phyloP scores from a whole-genome alignment of 2,329 filamentous ascomycete genomes.

The Fusarium equiseti region DNA sequence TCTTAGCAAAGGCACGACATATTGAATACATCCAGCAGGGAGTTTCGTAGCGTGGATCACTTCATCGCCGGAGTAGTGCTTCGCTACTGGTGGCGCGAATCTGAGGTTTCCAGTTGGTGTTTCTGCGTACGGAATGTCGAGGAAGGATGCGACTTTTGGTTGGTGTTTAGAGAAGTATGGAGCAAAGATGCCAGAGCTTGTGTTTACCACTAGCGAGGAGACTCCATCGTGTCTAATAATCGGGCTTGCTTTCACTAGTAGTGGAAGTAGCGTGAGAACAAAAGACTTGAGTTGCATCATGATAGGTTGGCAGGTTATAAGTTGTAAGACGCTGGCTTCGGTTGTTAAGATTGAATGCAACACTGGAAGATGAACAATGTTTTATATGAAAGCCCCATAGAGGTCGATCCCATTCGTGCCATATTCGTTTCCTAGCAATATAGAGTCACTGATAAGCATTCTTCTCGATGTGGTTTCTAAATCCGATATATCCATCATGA shows the following conservation, averaged over 20 bases:
- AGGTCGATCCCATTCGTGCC: accelerated
- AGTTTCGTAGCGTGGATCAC: neutral
- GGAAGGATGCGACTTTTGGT: constrained; percentile 26
- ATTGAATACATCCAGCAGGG: constrained; percentile 35
- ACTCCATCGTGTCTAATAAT: accelerated
- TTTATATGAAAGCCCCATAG: neutral
- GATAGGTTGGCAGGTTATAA: neutral
- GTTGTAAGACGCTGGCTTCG: too few relatives aligned
- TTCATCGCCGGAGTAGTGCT: neutral
- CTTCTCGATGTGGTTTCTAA: neutral
- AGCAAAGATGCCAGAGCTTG: constrained; percentile 31
- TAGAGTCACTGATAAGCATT: accelerated
- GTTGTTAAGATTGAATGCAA: neutral
- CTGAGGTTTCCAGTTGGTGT: constrained; percentile 22
- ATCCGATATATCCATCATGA: constrained; percentile 23
- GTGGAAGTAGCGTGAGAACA: neutral
- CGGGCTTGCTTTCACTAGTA: neutral
- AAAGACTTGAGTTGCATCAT: constrained; percentile 3
- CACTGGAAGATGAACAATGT: too few relatives aligned
- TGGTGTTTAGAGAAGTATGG: constrained; percentile 13
- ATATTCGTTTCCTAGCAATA: neutral
- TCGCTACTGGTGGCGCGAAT: constrained; percentile 20
- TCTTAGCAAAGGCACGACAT: constrained; percentile 12
- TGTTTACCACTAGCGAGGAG: constrained; percentile 5
- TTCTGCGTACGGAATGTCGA: constrained; percentile 36